These are phyloP conservation scores for Agroathelia rolfsii DNA, from an alignment of 1,284 basidiomycete species.

Conservation along the genomic window DNA sequence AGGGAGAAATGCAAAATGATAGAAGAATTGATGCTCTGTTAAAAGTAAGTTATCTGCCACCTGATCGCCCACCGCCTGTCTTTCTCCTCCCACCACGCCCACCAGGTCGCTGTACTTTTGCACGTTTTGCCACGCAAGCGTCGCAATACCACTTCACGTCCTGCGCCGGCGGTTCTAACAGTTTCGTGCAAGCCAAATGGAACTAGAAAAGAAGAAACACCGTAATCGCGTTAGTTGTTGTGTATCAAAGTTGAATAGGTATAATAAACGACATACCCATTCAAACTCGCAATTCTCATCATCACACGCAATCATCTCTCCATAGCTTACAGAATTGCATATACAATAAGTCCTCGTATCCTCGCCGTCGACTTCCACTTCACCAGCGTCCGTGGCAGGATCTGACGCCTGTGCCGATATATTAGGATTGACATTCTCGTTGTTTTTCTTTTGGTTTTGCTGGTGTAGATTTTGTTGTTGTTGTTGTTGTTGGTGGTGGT, in stretches of 20 bases:
- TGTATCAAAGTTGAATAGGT: conserved; percentile 6
- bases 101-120: conserved; percentile 28
- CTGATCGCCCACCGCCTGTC: conserved; percentile 16
- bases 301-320: conserved; percentile 98
- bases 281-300: conserved; percentile 80
- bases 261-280: conserved; percentile 66
- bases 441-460: no score
- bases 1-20: not conserved
- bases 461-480: no score
- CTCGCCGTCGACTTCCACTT: conserved; percentile 51
- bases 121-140: conserved; percentile 43
- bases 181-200: conserved; percentile 73
- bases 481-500: no score
- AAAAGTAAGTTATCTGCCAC: conserved; percentile 5
- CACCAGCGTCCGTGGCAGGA: conserved; percentile 27
- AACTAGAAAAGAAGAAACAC: conserved; percentile 44
- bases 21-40: not conserved
- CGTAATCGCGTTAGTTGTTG: conserved; percentile 12
- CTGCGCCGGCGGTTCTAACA: conserved; percentile 62
- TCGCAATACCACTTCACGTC: conserved; percentile 81
- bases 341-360: conserved; percentile 79
- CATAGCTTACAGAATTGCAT: conserved; percentile 81
- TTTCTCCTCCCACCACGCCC: conserved; percentile 44
- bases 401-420: no score
- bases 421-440: no score